Conservation (phyloP, 768 basidiomycete species). For the Gymnopilus junonius region DNA sequence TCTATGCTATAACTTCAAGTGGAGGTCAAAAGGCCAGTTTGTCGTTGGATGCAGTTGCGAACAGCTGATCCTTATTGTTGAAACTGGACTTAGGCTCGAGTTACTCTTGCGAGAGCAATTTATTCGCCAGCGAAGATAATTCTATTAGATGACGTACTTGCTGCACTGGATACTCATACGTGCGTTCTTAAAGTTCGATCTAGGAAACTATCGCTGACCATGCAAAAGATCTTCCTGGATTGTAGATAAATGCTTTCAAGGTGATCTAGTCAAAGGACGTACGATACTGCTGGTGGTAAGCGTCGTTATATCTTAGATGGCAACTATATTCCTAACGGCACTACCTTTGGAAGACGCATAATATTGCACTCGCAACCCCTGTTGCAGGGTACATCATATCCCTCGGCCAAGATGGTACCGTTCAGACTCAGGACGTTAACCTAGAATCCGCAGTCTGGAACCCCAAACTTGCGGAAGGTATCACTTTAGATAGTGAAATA, state of each 20-base stretch:
- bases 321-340: neutral
- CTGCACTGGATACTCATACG: slow-evolving; percentile 54
- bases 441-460: slow-evolving; percentile 48
- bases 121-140: slow-evolving; percentile 62
- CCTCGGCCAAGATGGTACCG: slow-evolving; percentile 52
- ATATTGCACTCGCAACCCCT: slow-evolving; percentile 51
- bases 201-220: neutral
- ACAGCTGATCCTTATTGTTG: slow-evolving; percentile 26
- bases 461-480: slow-evolving; percentile 34
- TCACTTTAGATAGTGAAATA: slow-evolving; percentile 29
- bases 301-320: neutral
- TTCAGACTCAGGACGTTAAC: slow-evolving; percentile 47
- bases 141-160: slow-evolving; percentile 74
- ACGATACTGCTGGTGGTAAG: slow-evolving; percentile 80
- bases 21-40: slow-evolving; percentile 47
- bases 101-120: slow-evolving; percentile 49
- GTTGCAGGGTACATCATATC: slow-evolving; percentile 60
- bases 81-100: slow-evolving; percentile 42
- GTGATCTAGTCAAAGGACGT: slow-evolving; percentile 71
- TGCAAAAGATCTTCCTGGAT: slow-evolving; percentile 33
- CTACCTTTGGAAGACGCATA: slow-evolving; percentile 37
- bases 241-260: slow-evolving; percentile 73
- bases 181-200: slow-evolving; percentile 6
- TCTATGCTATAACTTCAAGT: slow-evolving; percentile 14
- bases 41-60: slow-evolving; percentile 21